Evolutionary conservation across 805 yeast genomes (phyloP), one percentile per base, ranked within the genome.

Genomic region (Lipomyces yamanashiensis): DNA sequence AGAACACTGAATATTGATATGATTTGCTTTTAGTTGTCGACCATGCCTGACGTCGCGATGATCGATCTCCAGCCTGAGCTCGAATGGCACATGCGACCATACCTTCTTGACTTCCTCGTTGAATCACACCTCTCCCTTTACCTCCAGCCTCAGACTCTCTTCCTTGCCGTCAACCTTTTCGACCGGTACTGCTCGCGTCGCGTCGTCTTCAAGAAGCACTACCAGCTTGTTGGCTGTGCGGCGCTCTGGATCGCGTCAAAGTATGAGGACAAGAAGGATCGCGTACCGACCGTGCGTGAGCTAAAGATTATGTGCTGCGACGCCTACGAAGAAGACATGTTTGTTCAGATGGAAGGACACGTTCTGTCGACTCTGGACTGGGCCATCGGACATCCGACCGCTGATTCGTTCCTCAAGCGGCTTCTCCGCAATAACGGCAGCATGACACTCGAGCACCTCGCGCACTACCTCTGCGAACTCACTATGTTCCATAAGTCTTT

Each of bases 221-320:
- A 90, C 66, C 97, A 92, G 76, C 81, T 93, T 59, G 93, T 93
- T 10, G 91, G 96, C 39, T 89, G 96, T 65, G 90, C 97, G 4
- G 90, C 97, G 65, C 78, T 93, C 41, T 93, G 98, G 98, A 83
- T 93, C 39, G 90, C 97, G 1, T 87, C 97, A 33, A 93, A 93
- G 75, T 81, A 87, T n/a, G 84, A 84, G 71, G 90, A 90, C 64
- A 86, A 87, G 73, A 83, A 95, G 73, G 85, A 85, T 63, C 80
- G 90, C 70, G 84, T 89, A 54, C 96, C 96, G 51, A 83, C 90
- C 68, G 80, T 89, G 58, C 79, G 82, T 39, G 96, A 90, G 72
- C 80, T 90, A 61, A 85, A 88, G 62, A 85, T 82, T 70, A 79
- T 89, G 68, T 89, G 96, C 77, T 89, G 90, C 53, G 81, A 81